phyloP scores from a whole-genome alignment of 169 alveolate genomes.

The Theileria sp. region DNA sequence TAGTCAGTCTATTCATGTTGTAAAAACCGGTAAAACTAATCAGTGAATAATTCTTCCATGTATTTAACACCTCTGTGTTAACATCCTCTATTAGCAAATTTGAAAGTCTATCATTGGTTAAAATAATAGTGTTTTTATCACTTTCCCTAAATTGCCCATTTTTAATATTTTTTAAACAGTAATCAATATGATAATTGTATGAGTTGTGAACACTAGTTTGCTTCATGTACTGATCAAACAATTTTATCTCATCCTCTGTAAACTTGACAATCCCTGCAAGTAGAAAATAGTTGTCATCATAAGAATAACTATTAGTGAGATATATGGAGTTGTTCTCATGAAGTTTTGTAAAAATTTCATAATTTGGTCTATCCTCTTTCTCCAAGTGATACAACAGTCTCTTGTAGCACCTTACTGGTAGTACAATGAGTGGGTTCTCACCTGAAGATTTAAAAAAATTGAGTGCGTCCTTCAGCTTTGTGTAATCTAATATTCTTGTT shows the following conservation, averaged over 20 bases:
- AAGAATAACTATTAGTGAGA: slow-evolving; percentile 23
- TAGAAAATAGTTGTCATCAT: slow-evolving; percentile 64
- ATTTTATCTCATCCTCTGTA: slow-evolving; percentile 39
- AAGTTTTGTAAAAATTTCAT: background rate
- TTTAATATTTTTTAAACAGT: background rate
- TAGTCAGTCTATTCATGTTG: background rate
- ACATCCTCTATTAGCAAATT: slow-evolving; percentile 46
- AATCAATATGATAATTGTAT: background rate
- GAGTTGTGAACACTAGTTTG: background rate
- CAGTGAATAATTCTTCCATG: slow-evolving; percentile 25
- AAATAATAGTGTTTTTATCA: slow-evolving; percentile 22
- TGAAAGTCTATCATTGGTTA: slow-evolving; percentile 51
- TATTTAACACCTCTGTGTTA: slow-evolving; percentile 24
- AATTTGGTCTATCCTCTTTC: background rate
- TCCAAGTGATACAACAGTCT: background rate
- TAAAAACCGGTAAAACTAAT: background rate
- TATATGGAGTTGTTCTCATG: slow-evolving; percentile 18
- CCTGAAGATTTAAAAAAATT: slow-evolving; percentile 29
- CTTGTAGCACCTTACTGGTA: slow-evolving; percentile 25
- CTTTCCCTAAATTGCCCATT: background rate
- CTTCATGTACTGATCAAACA: slow-evolving; percentile 24
- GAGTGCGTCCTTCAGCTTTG: slow-evolving; percentile 21
- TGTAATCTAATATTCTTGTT: slow-evolving; percentile 11
- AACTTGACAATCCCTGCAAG: slow-evolving; percentile 52
- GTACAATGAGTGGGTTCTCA: slow-evolving; percentile 49